A percentile compares a stretch with the other conserved stretches of the same genome.
Conservation (phyloP, 2,329 filamentous ascomycete species). For the Colletotrichum lini region DNA sequence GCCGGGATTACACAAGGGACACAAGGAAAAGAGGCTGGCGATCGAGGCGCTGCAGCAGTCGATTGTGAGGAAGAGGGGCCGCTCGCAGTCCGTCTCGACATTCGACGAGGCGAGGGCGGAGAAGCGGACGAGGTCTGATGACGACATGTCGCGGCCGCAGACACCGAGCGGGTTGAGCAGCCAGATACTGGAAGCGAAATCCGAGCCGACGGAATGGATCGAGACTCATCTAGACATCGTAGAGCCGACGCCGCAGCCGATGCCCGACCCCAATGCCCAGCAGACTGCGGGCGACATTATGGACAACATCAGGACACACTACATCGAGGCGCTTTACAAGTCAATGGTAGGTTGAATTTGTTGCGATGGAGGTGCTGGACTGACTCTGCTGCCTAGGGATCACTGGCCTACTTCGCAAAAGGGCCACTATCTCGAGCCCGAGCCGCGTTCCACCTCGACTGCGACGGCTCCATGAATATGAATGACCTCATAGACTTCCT, state of each 20-base stretch:
- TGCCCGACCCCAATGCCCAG: conserved; percentile 47
- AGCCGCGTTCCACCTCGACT: conserved; percentile 76
- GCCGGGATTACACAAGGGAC: conserved; percentile 62
- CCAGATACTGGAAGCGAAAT: conserved; percentile 22
- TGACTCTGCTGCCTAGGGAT: conserved; percentile 66
- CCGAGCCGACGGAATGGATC: conserved; percentile 25
- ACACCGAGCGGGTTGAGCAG: conserved; percentile 68
- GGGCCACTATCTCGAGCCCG: conserved; percentile 83
- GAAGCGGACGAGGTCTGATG: conserved; percentile 41
- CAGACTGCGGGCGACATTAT: conserved; percentile 68
- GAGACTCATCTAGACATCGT: conserved; percentile 43
- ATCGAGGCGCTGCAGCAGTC: conserved; percentile 74
- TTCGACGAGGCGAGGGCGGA: conserved; percentile 47
- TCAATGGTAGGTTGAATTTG: conserved; percentile 65
- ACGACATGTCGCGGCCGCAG: conserved; percentile 80
- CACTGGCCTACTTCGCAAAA: conserved; percentile 87
- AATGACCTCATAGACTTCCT: conserved; percentile 77
- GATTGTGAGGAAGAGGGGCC: conserved; percentile 67
- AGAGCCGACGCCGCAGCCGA: conserved; percentile 24
- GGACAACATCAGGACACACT: conserved; percentile 70
- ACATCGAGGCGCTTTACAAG: conserved; percentile 74
- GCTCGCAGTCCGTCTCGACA: conserved; percentile 60
- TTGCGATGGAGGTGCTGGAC: conserved; percentile 45
- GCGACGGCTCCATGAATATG: conserved; percentile 72
- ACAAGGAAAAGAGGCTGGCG: conserved; percentile 69